Percentiles rank a stretch among this genome's conserved stretches.
Conservation (phyloP, 1,284 basidiomycete species). For the Ceratobasidium sp. region DNA sequence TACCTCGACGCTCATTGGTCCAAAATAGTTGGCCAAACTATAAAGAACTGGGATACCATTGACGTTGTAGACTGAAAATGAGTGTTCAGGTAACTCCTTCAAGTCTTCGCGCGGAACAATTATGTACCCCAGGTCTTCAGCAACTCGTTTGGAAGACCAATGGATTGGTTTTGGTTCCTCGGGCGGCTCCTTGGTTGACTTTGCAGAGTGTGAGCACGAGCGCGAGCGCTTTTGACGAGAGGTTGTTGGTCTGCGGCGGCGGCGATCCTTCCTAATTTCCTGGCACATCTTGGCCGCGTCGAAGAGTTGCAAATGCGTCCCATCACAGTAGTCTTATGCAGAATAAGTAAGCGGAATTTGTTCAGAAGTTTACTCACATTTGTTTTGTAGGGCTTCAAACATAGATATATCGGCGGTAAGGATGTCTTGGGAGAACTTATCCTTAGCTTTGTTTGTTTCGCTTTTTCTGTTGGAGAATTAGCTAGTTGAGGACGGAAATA, state of each 20-base stretch:
- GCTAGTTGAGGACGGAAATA: not conserved
- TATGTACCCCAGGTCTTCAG: not conserved
- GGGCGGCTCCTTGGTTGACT: not conserved
- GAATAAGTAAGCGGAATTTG: not conserved
- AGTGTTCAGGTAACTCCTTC: not conserved
- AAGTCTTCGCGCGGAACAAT: not conserved
- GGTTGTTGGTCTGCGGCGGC: not conserved
- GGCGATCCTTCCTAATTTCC: not conserved
- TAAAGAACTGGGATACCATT: slow-evolving; percentile 4
- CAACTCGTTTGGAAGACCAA: not conserved
- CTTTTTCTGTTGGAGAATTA: not conserved
- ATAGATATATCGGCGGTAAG: not conserved
- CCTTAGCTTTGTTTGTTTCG: not conserved
- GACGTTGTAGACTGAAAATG: not conserved
- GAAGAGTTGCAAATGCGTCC: not conserved
- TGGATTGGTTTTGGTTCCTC: not conserved
- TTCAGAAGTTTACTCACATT: not conserved
- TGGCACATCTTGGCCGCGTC: not conserved
- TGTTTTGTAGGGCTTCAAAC: not conserved
- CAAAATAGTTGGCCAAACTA: not conserved
- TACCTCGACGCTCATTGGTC: too few species aligned
- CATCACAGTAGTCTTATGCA: not conserved
- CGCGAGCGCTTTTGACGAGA: not conserved
- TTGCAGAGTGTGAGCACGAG: not conserved
- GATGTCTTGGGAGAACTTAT: not conserved